Conservation (phyloP, 1,139 yeast genomes). For the Zygosaccharomyces sapae region DNA sequence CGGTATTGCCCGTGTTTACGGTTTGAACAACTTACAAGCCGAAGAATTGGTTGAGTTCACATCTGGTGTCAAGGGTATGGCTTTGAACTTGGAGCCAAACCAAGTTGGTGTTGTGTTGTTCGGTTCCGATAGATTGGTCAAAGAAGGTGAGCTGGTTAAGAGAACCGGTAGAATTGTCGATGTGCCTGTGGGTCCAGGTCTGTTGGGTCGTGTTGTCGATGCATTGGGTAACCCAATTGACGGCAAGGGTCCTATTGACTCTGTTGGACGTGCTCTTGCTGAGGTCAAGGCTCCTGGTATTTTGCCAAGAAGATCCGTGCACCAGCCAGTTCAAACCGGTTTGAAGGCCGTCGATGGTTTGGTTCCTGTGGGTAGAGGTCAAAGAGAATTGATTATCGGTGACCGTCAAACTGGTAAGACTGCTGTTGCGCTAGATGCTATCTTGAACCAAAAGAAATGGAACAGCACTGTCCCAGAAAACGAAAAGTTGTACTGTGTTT, state of each 20-base stretch:
- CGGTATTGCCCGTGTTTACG: constrained; percentile 99
- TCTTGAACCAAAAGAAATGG: constrained; percentile 99
- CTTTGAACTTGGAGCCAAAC: constrained; percentile 99
- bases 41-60: constrained; percentile 99
- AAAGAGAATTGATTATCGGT: constrained; percentile 99
- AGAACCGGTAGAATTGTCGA: constrained; percentile 99
- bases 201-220: constrained; percentile 99
- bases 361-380: constrained; percentile 99
- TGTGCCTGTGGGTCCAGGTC: constrained; percentile 97
- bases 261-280: constrained; percentile 85
- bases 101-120: constrained; percentile 99
- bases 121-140: constrained; percentile 98
- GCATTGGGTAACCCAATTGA: constrained; percentile 99
- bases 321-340: constrained; percentile 99
- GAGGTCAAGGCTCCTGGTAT: constrained; percentile 99
- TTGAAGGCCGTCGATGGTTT: constrained; percentile 98
- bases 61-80: constrained; percentile 99
- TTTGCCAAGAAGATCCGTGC: constrained; percentile 97
- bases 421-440: constrained; percentile 97
- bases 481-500: constrained; percentile 98
- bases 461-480: constrained; percentile 90
- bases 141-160: constrained; percentile 99
- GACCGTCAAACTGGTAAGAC: constrained; percentile 99
- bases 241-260: constrained; percentile 97
- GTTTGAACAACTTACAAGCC: constrained; percentile 99